Evolutionary conservation across 2,329 filamentous ascomycete species (phyloP).

Genomic region (Epichloe elymi): DNA sequence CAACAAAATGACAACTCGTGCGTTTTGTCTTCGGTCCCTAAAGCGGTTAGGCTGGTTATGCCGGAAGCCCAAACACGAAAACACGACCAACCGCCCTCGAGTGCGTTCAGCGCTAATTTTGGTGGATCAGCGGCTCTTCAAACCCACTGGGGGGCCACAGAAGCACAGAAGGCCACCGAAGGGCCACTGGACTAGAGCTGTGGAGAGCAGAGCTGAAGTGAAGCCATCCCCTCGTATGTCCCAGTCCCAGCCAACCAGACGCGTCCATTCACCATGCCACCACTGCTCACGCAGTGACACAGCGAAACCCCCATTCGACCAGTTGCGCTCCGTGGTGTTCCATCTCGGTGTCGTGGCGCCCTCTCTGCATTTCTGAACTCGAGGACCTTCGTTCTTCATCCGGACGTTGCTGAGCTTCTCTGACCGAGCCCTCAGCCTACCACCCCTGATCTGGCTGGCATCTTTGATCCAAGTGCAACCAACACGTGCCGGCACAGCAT

Average conservation of each 20-base stretch:
- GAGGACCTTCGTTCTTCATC: background rate
- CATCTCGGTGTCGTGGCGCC: background rate
- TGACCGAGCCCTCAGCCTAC: background rate
- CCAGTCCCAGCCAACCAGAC: background rate
- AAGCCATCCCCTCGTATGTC: too few relatives aligned
- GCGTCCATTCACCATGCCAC: background rate
- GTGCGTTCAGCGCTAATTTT: too few relatives aligned
- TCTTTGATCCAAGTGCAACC: background rate
- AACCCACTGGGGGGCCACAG: too few relatives aligned
- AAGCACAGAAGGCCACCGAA: too few relatives aligned
- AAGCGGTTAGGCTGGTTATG: conserved; percentile 7
- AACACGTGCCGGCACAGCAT: conserved; percentile 28
- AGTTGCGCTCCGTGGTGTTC: background rate
- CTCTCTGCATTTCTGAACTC: too few relatives aligned
- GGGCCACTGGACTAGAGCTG: background rate
- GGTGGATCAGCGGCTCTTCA: too few relatives aligned
- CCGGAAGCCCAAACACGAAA: background rate
- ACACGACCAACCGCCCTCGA: too few relatives aligned
- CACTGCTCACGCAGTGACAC: background rate
- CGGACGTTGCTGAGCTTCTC: background rate
- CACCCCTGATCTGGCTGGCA: background rate
- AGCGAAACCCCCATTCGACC: background rate
- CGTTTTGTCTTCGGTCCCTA: conserved; percentile 10
- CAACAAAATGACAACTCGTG: too few relatives aligned
- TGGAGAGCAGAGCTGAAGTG: too few relatives aligned